These are phyloP conservation scores for Chlorella vulgaris DNA, from an alignment of 139 green algal genomes.

Conservation along the genomic window DNA sequence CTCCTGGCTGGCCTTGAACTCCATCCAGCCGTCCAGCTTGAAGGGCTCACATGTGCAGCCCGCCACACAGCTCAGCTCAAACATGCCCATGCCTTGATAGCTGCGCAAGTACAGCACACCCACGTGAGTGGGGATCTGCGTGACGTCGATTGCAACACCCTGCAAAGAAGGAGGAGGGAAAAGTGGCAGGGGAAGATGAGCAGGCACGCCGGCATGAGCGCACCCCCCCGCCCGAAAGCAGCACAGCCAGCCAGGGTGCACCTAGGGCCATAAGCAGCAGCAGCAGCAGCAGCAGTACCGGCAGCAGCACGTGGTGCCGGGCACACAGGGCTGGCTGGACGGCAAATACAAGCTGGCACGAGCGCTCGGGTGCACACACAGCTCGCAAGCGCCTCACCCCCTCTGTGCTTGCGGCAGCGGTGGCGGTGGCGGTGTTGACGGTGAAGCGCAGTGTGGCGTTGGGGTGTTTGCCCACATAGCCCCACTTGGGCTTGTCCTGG, in stretches of 20 bases:
- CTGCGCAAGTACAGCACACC: neutral
- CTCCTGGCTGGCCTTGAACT: neutral
- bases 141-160: neutral
- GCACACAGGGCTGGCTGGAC: too few relatives aligned
- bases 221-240: too few relatives aligned
- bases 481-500: slow-evolving; percentile 1
- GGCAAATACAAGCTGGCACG: too few relatives aligned
- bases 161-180: neutral
- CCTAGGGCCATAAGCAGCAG: too few relatives aligned
- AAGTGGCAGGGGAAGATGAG: neutral
- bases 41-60: neutral
- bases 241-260: too few relatives aligned
- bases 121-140: neutral
- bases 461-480: neutral
- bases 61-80: neutral
- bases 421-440: neutral
- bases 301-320: too few relatives aligned
- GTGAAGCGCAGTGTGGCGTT: neutral
- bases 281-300: too few relatives aligned
- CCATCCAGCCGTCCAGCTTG: neutral
- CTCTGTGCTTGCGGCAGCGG: neutral
- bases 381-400: neutral
- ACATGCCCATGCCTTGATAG: neutral
- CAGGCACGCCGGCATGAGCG: neutral
- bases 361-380: neutral